Conservation (phyloP, 768 basidiomycete genomes). For the Hypholoma sublateritium region DNA sequence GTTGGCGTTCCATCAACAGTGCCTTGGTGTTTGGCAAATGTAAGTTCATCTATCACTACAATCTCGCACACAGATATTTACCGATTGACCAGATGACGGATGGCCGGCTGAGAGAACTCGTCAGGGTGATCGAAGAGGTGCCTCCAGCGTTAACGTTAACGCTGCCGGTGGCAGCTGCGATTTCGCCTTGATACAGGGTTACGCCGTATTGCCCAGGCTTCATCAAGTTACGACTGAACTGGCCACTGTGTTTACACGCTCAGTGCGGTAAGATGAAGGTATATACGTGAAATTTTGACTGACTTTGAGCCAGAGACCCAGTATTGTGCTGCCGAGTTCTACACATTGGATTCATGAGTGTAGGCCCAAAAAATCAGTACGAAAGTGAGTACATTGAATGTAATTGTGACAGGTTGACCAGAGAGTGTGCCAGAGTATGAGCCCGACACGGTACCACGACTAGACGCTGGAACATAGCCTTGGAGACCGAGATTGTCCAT, state of each 20-base stretch:
- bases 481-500: conserved; percentile 41
- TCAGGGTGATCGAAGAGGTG: conserved; percentile 33
- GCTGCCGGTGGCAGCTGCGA: conserved; percentile 41
- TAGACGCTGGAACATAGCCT: conserved; percentile 43
- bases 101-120: conserved; percentile 31
- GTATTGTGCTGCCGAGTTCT: conserved; percentile 47
- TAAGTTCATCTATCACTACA: not conserved
- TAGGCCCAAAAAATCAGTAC: not conserved
- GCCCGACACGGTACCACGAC: conserved; percentile 44
- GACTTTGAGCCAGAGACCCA: conserved; percentile 42
- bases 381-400: conserved; percentile 33
- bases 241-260: conserved; percentile 24
- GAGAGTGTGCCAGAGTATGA: conserved; percentile 42
- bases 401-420: conserved; percentile 37
- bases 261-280: not conserved
- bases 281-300: conserved; percentile 7
- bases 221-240: conserved; percentile 43
- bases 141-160: conserved; percentile 41
- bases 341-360: not conserved
- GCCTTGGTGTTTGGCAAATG: conserved; percentile 20
- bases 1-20: conserved; percentile 45
- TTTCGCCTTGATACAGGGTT: conserved; percentile 45
- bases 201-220: conserved; percentile 50
- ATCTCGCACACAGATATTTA: conserved; percentile 7
- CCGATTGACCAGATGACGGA: conserved; percentile 45